A percentile compares a stretch with the other conserved stretches of the same genome.
Conservation (phyloP, 371 early-diverging fungal species). For the Fennellomyces sp. region DNA sequence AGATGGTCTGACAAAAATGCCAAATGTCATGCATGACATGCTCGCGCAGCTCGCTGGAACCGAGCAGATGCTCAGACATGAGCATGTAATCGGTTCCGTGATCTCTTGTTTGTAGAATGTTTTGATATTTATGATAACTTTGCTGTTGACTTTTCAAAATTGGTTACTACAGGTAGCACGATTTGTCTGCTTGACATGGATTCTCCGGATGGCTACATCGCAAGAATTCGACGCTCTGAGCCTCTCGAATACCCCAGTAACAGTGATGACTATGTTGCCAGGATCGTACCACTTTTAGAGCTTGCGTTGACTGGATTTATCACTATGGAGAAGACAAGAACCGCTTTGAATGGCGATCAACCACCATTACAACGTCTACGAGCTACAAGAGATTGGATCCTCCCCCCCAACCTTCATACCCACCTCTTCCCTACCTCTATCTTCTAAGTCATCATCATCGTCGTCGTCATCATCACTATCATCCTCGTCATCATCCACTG, state of each 20-base stretch:
- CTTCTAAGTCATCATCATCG: background rate
- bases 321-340: constrained; percentile 1
- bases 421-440: background rate
- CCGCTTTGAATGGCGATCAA: background rate
- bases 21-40: constrained; percentile 10
- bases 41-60: background rate
- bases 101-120: background rate
- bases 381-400: background rate
- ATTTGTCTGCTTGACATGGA: constrained; percentile 12
- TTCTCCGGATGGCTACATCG: constrained; percentile 2
- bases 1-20: constrained; percentile 6
- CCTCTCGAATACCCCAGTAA: background rate
- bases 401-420: background rate
- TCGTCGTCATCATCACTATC: background rate
- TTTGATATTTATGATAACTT: background rate
- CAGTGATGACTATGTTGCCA: background rate
- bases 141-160: background rate
- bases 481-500: background rate
- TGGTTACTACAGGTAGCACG: background rate
- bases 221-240: constrained; percentile 1
- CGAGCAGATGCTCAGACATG: background rate
- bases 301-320: background rate
- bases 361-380: background rate
- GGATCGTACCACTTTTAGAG: constrained; percentile 4
- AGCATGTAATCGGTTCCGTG: background rate